phyloP scores from a whole-genome alignment of 108 stramenopile species.

The Nitzschia palea region DNA sequence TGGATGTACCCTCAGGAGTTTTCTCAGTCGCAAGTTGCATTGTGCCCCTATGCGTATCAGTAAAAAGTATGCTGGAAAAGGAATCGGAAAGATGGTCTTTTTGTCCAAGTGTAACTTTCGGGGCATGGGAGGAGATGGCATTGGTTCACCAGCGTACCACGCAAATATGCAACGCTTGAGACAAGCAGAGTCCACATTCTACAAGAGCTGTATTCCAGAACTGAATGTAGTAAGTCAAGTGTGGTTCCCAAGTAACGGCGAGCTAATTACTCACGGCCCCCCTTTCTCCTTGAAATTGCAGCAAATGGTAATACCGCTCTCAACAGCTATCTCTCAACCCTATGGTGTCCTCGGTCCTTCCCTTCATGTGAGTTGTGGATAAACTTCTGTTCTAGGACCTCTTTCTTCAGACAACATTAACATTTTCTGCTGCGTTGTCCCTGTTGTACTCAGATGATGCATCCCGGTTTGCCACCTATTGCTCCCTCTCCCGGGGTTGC shows the following conservation, averaged over 20 bases:
- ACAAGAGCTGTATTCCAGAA: conserved; percentile 2
- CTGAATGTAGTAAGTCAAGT: not conserved
- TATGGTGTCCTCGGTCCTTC: too few relatives aligned
- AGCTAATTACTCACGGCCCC: too few relatives aligned
- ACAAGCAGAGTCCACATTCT: conserved; percentile 14
- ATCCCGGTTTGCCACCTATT: too few relatives aligned
- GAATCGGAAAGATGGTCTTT: conserved; percentile 45
- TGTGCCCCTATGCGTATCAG: conserved; percentile 97
- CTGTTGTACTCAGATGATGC: too few relatives aligned
- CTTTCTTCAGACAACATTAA: too few relatives aligned
- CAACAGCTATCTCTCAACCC: not conserved
- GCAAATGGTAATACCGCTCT: not conserved
- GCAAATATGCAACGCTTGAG: not conserved
- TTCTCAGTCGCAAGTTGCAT: conserved; percentile 86
- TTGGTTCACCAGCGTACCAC: conserved; percentile 5
- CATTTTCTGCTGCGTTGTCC: too few relatives aligned
- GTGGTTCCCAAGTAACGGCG: not conserved
- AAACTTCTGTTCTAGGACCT: too few relatives aligned
- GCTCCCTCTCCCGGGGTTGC: too few relatives aligned
- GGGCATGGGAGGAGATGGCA: not conserved
- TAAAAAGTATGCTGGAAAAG: conserved; percentile 65
- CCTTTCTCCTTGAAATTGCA: too few relatives aligned
- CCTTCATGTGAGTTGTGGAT: too few relatives aligned
- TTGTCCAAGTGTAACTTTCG: conserved; percentile 2
- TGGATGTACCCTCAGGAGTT: conserved; percentile 92